Evolutionary conservation across 1,139 yeast genomes (phyloP).

Genomic region (Taiozyma sp.): DNA sequence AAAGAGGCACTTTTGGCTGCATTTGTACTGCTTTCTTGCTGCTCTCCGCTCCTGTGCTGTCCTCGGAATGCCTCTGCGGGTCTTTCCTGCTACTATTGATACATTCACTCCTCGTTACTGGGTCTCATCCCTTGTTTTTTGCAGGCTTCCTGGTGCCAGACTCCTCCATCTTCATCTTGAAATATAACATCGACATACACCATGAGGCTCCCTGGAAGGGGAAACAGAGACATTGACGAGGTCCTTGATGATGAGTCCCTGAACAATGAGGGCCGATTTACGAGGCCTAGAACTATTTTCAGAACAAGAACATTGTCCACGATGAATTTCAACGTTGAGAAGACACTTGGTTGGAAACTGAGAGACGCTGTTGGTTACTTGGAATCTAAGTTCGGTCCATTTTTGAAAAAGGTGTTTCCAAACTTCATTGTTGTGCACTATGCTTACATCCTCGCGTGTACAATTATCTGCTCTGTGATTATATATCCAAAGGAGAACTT

Average conservation of each 20-base stretch:
- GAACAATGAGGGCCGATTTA: neutral
- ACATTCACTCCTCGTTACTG: neutral
- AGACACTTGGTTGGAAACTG: slow-evolving; percentile 32
- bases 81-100: neutral
- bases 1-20: neutral
- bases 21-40: neutral
- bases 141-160: neutral
- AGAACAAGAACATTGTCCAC: slow-evolving; percentile 5
- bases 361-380: slow-evolving; percentile 30
- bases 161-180: neutral
- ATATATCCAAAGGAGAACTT: slow-evolving; percentile 68
- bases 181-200: neutral
- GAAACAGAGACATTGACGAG: neutral
- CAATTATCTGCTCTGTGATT: slow-evolving; percentile 63
- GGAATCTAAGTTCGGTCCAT: slow-evolving; percentile 37
- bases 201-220: neutral
- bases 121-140: neutral
- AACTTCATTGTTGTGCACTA: slow-evolving; percentile 80
- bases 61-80: neutral
- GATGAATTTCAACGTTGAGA: slow-evolving; percentile 22
- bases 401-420: slow-evolving; percentile 49
- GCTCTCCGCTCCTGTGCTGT: neutral
- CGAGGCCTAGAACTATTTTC: neutral
- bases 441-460: slow-evolving; percentile 47
- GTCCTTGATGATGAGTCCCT: neutral